A percentile compares a stretch with the other conserved stretches of the same genome.
These are phyloP conservation scores for Chiua virens DNA, from an alignment of 768 basidiomycete genomes.

Conservation along the genomic window DNA sequence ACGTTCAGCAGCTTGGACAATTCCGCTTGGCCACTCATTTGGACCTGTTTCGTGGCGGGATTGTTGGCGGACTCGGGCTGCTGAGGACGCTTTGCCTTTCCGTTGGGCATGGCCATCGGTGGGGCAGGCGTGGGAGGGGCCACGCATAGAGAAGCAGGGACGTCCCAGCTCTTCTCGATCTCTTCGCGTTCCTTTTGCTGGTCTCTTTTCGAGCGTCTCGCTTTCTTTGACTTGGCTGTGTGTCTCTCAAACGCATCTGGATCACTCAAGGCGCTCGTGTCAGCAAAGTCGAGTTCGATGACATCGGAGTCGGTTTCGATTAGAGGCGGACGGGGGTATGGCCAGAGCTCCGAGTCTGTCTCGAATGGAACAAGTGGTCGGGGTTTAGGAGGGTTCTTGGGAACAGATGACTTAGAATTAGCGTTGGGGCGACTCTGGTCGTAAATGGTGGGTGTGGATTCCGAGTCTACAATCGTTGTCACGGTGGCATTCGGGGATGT, in stretches of 20 bases:
- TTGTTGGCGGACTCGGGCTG: constrained; percentile 8
- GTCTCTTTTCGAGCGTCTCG: constrained; percentile 34
- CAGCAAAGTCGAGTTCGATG: constrained; percentile 73
- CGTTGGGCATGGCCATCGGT: constrained; percentile 19
- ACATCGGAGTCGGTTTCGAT: constrained; percentile 52
- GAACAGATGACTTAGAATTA: constrained; percentile 7
- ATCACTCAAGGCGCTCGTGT: constrained; percentile 72
- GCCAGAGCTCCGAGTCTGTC: constrained; percentile 69
- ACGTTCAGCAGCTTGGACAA: constrained; percentile 12
- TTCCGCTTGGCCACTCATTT: neutral
- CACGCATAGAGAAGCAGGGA: constrained; percentile 34
- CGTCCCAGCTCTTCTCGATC: constrained; percentile 65
- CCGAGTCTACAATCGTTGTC: constrained; percentile 1
- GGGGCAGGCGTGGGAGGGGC: constrained; percentile 17
- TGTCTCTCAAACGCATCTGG: constrained; percentile 52
- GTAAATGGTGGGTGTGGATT: constrained; percentile 13
- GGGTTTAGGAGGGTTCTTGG: constrained; percentile 25
- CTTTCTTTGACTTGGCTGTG: constrained; percentile 24
- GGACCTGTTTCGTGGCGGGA: constrained; percentile 2
- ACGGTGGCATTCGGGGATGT: neutral
- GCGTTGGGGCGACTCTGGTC: constrained; percentile 8
- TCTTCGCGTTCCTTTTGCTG: constrained; percentile 41
- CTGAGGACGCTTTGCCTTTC: constrained; percentile 18
- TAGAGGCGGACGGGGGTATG: constrained; percentile 54
- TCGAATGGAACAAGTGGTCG: constrained; percentile 60